A percentile compares a stretch with the other conserved stretches of the same genome.
phyloP scores from a whole-genome alignment of 768 basidiomycete species.

The Naganishia vaughanmartiniae region DNA sequence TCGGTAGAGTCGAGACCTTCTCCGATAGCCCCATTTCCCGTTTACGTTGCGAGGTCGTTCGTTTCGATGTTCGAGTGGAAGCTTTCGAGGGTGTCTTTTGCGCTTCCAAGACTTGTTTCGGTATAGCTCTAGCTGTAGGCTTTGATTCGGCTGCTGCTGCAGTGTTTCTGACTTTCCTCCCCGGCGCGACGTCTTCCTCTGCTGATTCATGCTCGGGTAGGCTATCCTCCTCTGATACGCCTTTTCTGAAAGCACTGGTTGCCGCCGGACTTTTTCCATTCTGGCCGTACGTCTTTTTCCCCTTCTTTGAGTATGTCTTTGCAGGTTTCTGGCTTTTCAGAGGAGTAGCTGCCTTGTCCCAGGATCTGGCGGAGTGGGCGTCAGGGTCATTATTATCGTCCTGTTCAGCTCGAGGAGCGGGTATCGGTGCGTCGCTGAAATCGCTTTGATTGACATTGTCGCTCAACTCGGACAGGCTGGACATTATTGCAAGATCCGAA shows the following conservation, averaged over 20 bases:
- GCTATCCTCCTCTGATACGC: not conserved
- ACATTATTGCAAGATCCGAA: not conserved
- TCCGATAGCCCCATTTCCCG: not conserved
- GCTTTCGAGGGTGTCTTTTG: not conserved
- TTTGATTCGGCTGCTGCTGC: not conserved
- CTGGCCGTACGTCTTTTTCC: not conserved
- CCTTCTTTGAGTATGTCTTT: not conserved
- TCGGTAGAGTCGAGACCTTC: not conserved
- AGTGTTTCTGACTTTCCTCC: not conserved
- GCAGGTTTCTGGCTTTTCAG: not conserved
- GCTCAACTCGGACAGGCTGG: not conserved
- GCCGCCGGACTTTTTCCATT: not conserved
- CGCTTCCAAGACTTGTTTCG: not conserved
- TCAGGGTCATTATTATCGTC: not conserved
- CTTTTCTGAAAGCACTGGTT: not conserved
- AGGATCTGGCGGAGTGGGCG: not conserved
- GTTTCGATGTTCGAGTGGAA: not conserved
- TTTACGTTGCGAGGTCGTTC: not conserved
- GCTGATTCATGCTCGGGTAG: not conserved
- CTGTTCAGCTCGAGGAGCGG: not conserved
- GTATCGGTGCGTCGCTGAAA: not conserved
- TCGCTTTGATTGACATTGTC: not conserved
- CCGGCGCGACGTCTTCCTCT: not conserved
- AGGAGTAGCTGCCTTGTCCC: not conserved
- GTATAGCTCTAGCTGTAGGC: not conserved